Base-by-base conservation (phyloP, 2,329 filamentous ascomycete genomes). In the Mycosphaerelloides madeirae region DNA sequence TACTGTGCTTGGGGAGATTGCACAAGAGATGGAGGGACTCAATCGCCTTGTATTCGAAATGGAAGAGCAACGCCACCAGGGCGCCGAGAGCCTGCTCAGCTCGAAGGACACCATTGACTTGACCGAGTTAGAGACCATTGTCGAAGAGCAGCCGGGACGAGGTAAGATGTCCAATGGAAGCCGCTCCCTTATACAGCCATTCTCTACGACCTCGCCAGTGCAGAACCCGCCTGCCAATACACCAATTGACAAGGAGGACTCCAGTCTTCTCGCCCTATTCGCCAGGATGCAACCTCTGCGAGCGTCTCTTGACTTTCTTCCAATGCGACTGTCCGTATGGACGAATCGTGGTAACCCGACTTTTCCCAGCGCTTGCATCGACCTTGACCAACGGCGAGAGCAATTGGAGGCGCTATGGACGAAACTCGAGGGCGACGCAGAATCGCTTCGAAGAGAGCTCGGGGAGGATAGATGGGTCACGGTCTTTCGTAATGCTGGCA, bases 401-500 rank as follows among this genome's bases (percentile, higher is more conserved):
- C 79, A 79, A 18, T 75, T 98, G 3, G 91, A 97, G 62, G 81
- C 76, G n/a, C 84, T 80, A 60, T 97, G 93, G 76, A 85, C 83
- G 68, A 89, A 85, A 63, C 78, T 98, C 2, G 87, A 96, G 65
- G 81, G 82, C 49, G 93, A 98, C 63, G 90, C 91, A 8, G 90
- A 97, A 60, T 85, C 86, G 1, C 68, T 98, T 36, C 79, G 90
- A 32, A 85, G 89, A 63, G 93, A 98, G 64, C 74, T 98, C 3
- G 89, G 89, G 20, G 93, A 98, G 64, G 93, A 98, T 62, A 83
- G 89, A 44, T 98, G 93, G 93, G 83, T 98, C 33, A 77, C 94
- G 41, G 90, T 97, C 29, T 98, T 98, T 71, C 81, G 91, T 44
- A 91, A 93, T 53, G 93, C 93, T 13, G 90, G 89, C 12, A 79